Evolutionary conservation across 495 filamentous ascomycete species (phyloP).

Genomic region (Corynascus novoguineensis): DNA sequence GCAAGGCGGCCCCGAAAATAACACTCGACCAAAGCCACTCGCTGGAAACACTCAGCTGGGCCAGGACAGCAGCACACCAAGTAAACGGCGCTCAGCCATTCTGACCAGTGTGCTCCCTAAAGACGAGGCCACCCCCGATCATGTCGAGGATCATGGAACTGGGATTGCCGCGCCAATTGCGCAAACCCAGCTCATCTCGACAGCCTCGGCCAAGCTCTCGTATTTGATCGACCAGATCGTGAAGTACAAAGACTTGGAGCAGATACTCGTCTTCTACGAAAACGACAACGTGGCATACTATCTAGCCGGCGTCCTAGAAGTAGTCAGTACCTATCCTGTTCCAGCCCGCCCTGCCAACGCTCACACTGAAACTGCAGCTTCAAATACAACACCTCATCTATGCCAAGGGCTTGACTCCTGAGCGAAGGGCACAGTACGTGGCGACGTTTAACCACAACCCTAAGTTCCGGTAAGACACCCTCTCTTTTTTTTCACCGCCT

Average conservation of each 20-base stretch:
- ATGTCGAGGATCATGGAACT: constrained; percentile 1
- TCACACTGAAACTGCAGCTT: constrained; percentile 35
- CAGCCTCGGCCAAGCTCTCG: constrained; percentile 79
- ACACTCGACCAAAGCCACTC: constrained; percentile 17
- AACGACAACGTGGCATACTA: constrained; percentile 77
- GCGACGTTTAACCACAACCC: constrained; percentile 66
- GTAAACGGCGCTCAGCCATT: constrained; percentile 24
- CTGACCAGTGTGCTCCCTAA: constrained; percentile 12
- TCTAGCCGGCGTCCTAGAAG: constrained; percentile 74
- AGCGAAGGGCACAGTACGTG: constrained; percentile 64
- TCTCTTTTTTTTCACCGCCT: background rate
- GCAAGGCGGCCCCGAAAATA: background rate
- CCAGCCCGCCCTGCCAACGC: background rate
- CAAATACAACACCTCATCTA: constrained; percentile 80
- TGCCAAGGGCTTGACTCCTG: constrained; percentile 56
- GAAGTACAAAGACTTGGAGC: constrained; percentile 61
- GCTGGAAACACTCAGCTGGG: constrained; percentile 39
- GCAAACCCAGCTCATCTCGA: constrained; percentile 63
- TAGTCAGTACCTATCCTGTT: constrained; percentile 31
- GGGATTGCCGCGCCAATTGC: constrained; percentile 48
- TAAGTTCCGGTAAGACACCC: constrained; percentile 35
- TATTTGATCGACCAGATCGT: constrained; percentile 73
- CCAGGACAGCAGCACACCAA: constrained; percentile 24
- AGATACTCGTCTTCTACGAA: constrained; percentile 92
- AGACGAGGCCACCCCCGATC: background rate